Base-by-base conservation (phyloP, 257 asterid species). In the Solanum tarapatanum region DNA sequence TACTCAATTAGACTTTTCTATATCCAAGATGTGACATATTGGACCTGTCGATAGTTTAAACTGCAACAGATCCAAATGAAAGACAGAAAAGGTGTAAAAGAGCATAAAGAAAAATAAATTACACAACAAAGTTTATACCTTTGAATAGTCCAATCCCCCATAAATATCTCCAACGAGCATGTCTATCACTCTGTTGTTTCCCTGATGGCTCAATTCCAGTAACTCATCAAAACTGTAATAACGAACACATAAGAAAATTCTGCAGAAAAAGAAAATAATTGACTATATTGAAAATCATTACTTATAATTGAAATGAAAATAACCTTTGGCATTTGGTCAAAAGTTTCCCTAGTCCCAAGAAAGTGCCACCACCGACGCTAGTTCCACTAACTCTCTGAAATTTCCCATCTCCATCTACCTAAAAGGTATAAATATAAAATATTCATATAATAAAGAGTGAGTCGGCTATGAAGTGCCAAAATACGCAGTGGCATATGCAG, bases 81-180 rank as follows among this genome's bases (percentile, higher is more conserved):
- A 69, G 30, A 73, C 55, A 37, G 35, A 13, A 26, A 69, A 60
- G 82, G 72, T 89, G 84, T 39, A 77, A 77, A 77, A 41, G 45
- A 11, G 30, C 23, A 76, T 39, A 39, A 5, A 76, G 83, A n/a
- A 76, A 39, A 76, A 82, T 9, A 82, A 30, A 28, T 10, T 82
- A 82, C 43, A 48, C 28, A 48, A 48, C 69, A 48, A 16, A 82
- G 85, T 51, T 17, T 51, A 28, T 90, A 95, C 99, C 99, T 95
- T 96, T 8, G 96, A 66, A 91, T 95, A 95, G 87, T 95, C 96
- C 41, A 48, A 86, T 88, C 99, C 99, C 85, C 98, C 99, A 87
- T 93, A 94, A 87, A 97, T 95, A 89, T 97, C 99, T 73, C 99
- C 98, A 84, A 97, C 99, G 87, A 97, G 99, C 99, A 95, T 97